Conservation (phyloP, 345 rosid species). For the Salix suchowensis region DNA sequence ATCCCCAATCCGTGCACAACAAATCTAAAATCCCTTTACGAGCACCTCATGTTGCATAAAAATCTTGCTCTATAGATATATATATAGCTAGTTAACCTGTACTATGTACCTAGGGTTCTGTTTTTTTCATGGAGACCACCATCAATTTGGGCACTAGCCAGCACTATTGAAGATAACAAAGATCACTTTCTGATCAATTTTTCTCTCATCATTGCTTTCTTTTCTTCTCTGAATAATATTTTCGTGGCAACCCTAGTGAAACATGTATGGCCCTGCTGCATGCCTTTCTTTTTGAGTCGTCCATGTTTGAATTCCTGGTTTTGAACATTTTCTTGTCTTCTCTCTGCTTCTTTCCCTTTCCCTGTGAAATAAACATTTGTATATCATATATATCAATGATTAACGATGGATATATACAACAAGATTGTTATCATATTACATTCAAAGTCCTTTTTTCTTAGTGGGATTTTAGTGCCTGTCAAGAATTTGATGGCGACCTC, state of each 20-base stretch:
- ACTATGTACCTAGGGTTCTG: background rate
- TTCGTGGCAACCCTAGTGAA: background rate
- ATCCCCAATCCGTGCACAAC: too few relatives aligned
- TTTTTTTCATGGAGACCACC: background rate
- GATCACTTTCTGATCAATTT: too few relatives aligned
- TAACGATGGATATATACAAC: background rate
- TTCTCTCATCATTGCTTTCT: background rate
- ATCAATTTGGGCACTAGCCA: background rate
- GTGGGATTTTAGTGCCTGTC: constrained; percentile 16
- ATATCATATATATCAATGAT: constrained; percentile 1
- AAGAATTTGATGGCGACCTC: constrained; percentile 8
- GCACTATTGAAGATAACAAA: background rate
- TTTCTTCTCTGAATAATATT: background rate
- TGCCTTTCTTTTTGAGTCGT: background rate
- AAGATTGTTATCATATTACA: background rate
- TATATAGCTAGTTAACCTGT: too few relatives aligned
- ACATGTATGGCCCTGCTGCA: background rate
- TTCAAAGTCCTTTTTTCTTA: background rate
- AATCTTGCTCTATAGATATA: too few relatives aligned
- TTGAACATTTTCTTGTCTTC: constrained; percentile 13
- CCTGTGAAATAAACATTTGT: background rate
- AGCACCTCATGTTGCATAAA: too few relatives aligned
- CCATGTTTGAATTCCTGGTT: background rate
- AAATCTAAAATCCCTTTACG: too few relatives aligned
- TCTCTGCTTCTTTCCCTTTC: background rate